These are phyloP conservation scores for Globisporangium heterothallicum DNA, from an alignment of 352 stramenopile species.

Conservation along the genomic window DNA sequence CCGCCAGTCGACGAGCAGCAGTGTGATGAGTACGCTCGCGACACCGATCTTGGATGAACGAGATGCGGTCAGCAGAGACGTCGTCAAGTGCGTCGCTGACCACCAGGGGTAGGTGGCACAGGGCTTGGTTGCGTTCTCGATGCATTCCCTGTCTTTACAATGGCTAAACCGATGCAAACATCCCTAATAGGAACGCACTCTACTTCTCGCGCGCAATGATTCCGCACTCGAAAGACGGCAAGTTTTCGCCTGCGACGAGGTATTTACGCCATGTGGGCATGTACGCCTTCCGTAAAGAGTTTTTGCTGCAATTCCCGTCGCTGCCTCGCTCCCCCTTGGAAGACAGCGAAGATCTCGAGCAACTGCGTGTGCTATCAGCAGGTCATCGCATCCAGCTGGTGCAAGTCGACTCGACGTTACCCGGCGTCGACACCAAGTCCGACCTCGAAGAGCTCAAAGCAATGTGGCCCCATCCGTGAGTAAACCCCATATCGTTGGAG, in stretches of 20 bases:
- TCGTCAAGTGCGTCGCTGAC: conserved; percentile 77
- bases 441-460: conserved; percentile 53
- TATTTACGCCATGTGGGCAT: conserved; percentile 78
- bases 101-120: conserved; percentile 48
- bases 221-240: conserved; percentile 60
- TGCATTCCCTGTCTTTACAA: too few relatives aligned
- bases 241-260: conserved; percentile 37
- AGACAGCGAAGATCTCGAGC: conserved; percentile 71
- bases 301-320: conserved; percentile 61
- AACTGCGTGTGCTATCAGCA: conserved; percentile 76
- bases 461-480: conserved; percentile 10
- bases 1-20: conserved; percentile 26
- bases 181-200: conserved; percentile 69
- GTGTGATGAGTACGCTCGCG: conserved; percentile 79
- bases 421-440: conserved; percentile 62
- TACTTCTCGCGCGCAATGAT: conserved; percentile 85
- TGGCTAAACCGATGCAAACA: too few relatives aligned
- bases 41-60: conserved; percentile 54
- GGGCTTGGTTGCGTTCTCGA: too few relatives aligned
- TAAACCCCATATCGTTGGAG: background rate
- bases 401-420: conserved; percentile 49
- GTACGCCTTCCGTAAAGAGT: conserved; percentile 76
- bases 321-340: conserved; percentile 53
- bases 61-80: conserved; percentile 49
- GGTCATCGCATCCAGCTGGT: conserved; percentile 71